Base-by-base conservation (phyloP, 73 alveolate species). In the Uronychia binucleata region DNA sequence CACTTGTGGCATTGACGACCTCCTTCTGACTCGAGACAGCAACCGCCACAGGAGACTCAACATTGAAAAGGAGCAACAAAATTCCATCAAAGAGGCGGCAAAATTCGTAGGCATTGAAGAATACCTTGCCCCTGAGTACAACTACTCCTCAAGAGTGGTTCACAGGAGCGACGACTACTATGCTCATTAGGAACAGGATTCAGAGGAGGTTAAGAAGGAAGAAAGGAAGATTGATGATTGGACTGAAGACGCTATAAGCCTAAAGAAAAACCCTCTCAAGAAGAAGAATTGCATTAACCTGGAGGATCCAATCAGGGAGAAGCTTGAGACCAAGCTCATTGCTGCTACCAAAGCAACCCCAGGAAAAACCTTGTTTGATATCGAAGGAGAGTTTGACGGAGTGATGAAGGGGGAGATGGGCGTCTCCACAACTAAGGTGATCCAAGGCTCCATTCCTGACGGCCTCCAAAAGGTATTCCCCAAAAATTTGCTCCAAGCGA, bases 1-100 rank as follows among this genome's bases (percentile, higher is more conserved):
- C 82, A 93, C 99, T 59, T 98, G 99, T 74, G 98, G 99, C 25
- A 93, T 97, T 80, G 99, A 97, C 83, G 99, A 98, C 89, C 83
- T 96, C 34, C 81, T 97, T 19, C 84, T 98, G 13, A 96, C 95
- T 75, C 88, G 92, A 30, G 91, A 92, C 67, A 83, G 93, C 84
- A 96, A 98, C 82, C 92, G 91, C 33, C 79, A 93, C 32, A 95
- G 99, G 88, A 92, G 94, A 85, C 77, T 84, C 60, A 95, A 91
- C 87, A 94, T 97, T 32, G 97, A 95, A 88, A 88, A 93, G 34
- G 89, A 94, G 0, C 96, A 93, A 74, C 88, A 87, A 87, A 92
- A 82, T 77, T 98, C 99, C 57, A 93, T 97, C 85, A 93, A 91
- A 59, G 93, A 97, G 1, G 96, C 97, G 1, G 98, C 98, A 5